Evolutionary conservation across 345 rosid species (phyloP).

Genomic region (Syzygium oleosum): DNA sequence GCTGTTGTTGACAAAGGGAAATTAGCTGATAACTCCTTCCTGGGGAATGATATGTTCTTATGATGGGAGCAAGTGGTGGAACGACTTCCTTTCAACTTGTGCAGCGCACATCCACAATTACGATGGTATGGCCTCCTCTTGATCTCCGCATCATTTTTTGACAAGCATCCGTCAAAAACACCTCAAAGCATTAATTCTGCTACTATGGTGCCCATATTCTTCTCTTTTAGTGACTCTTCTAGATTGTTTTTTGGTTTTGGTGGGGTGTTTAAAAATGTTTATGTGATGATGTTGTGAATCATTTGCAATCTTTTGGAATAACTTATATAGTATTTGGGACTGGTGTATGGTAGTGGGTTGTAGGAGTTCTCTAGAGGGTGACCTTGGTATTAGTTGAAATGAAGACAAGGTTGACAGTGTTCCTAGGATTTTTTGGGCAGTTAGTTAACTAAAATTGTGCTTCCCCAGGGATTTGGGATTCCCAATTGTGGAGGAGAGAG

Average conservation of each 20-base stretch:
- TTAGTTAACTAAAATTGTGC: too few relatives aligned
- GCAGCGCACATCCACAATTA: constrained; percentile 14
- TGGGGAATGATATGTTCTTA: not conserved
- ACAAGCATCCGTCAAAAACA: not conserved
- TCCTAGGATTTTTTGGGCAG: too few relatives aligned
- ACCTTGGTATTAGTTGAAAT: not conserved
- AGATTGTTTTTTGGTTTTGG: not conserved
- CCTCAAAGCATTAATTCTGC: not conserved
- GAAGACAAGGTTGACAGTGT: not conserved
- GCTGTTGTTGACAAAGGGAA: not conserved
- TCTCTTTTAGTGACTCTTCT: not conserved
- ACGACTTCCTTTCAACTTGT: not conserved
- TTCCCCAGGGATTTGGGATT: too few relatives aligned
- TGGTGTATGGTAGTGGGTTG: not conserved
- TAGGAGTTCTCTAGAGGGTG: fast-evolving
- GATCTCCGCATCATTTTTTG: not conserved
- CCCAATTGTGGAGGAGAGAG: too few relatives aligned
- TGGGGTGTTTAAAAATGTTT: not conserved
- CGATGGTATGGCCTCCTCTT: constrained; percentile 5
- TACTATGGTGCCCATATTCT: not conserved
- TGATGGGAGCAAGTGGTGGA: not conserved
- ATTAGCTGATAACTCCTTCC: not conserved
- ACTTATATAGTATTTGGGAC: not conserved
- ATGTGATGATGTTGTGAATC: not conserved
- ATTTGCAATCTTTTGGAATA: not conserved